Base-by-base conservation (phyloP, 768 basidiomycete species). In the Royoungia palumana region DNA sequence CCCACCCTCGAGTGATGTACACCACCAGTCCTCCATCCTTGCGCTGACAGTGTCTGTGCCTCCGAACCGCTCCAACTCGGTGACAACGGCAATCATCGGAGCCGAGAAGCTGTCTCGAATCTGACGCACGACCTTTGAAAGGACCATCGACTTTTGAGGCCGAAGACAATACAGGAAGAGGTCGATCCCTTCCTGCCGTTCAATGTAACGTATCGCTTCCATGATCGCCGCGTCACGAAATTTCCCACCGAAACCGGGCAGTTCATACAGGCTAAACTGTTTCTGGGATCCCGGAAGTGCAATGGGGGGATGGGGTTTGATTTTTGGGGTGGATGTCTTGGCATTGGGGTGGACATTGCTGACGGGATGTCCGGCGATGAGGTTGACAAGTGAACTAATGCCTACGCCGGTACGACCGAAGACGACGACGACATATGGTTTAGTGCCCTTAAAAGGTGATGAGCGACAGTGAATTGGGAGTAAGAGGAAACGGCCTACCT, bases 21-120 rank as follows among this genome's bases (percentile, higher is more conserved):
- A 34, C 70, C 69, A 70, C 69, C 70, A 70, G 1, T 41, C 47
- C 8, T 70, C 64, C 68, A 65, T 71, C 2, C 38, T 14, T 13
- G 16, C 32, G 2, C 6, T 32, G 32, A 5, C 50, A 11, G 28
- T 41, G 22, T 49, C 50, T 12, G 39, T 16, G 14, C 32, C 22
- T 14, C 49, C 48, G 6, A 57, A 59, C 27, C 46, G 56, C 42
- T 65, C 63, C 34, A 64, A 32, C 25, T 62, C 63, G 10, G 63
- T 64, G 11, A 65, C 63, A 35, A 56, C 63, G 3, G 60, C 63
- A 17, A 62, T 46, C 45, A 62, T 56, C 1, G 63, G 63, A 1
- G 60, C 43, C 8, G 36, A 35, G 12, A 49, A 20, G 7, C 19
- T 27, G 17, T 49, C 19, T 21, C 51, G 44, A 19, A 63, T 35